Percentiles rank a stretch among this genome's conserved stretches.
Conservation (phyloP, 495 filamentous ascomycete genomes). For the Xylona heveae region DNA sequence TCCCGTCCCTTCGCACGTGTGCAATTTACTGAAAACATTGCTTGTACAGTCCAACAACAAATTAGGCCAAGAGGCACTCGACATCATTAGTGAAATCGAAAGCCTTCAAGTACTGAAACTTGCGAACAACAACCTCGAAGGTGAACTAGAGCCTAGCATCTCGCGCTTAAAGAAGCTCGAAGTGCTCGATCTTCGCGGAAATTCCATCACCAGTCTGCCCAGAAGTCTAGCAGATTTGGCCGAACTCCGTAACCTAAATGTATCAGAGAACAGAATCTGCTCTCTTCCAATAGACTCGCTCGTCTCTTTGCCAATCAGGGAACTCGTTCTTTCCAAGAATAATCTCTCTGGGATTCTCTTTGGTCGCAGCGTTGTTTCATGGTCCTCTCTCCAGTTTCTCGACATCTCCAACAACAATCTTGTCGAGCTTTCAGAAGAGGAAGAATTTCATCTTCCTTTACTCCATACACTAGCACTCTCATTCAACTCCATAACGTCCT, state of each 20-base stretch:
- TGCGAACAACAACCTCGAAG: slow-evolving; percentile 53
- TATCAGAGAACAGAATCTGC: slow-evolving; percentile 54
- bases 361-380: slow-evolving; percentile 27
- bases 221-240: slow-evolving; percentile 36
- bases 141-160: slow-evolving; percentile 34
- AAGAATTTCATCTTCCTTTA: slow-evolving; percentile 37
- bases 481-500: slow-evolving; percentile 47
- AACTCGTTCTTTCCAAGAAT: slow-evolving; percentile 64
- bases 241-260: slow-evolving; percentile 50
- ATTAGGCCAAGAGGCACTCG: slow-evolving; percentile 43
- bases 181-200: slow-evolving; percentile 58
- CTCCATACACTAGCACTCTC: slow-evolving; percentile 55
- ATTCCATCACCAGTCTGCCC: slow-evolving; percentile 60
- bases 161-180: slow-evolving; percentile 44
- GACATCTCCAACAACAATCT: slow-evolving; percentile 62
- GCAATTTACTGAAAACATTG: slow-evolving; percentile 6
- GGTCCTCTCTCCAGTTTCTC: slow-evolving; percentile 45
- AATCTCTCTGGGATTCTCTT: slow-evolving; percentile 53
- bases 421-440: slow-evolving; percentile 25
- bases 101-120: slow-evolving; percentile 62
- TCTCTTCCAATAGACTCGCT: slow-evolving; percentile 47
- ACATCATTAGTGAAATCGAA: slow-evolving; percentile 47
- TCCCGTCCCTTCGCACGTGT: neutral
- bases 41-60: slow-evolving; percentile 58
- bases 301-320: slow-evolving; percentile 41